Evolutionary conservation across 2,329 filamentous ascomycete species (phyloP), one percentile per base, ranked within the genome.

Genomic region (Parastagonospora avenae): DNA sequence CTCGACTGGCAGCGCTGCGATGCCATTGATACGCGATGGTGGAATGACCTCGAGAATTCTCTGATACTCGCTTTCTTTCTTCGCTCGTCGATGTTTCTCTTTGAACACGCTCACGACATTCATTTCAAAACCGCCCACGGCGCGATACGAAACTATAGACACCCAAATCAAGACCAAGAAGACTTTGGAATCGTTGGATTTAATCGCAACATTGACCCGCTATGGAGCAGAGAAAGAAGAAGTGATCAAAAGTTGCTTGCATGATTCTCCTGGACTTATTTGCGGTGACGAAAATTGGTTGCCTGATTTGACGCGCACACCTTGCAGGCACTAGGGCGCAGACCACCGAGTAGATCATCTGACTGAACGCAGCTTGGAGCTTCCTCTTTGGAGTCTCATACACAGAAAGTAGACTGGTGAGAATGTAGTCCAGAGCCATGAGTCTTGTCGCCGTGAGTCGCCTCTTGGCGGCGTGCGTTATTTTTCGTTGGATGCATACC

Each of bases 101-200:
- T 31, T 50, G 37, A 46, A 16, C 15, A n/a, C 42, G 4, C 41
- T 27, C 6, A 46, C 42, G 29, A 45, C 45, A 16, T 45, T 50
- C 41, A 50, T 46, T 31, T 15, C 15, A 15, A 31, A 15, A 12
- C n/a, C n/a, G n/a, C n/a, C n/a, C n/a, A 32, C 16, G 15, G 5
- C 6, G 19, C 10, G 19, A 24, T 24, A 35, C 12, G 35, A 28
- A 11, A n/a, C 15, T 4, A 35, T 14, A 16, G 31, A 19, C 19
- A 5, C 19, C 19, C 19, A 16, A 35, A 15, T 4, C 4, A 37
- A 16, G n/a, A n/a, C 35, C 35, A 37, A 37, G n/a, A 37, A 14
- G 8, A 11, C 8, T 35, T 16, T 37, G 14, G 35, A 10, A 37
- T 19, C 4, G 2, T n/a, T 7, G 35, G 8, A 16, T 16, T 16